Conservation (phyloP, 1,139 yeast genomes). For the Diutina siamensis region DNA sequence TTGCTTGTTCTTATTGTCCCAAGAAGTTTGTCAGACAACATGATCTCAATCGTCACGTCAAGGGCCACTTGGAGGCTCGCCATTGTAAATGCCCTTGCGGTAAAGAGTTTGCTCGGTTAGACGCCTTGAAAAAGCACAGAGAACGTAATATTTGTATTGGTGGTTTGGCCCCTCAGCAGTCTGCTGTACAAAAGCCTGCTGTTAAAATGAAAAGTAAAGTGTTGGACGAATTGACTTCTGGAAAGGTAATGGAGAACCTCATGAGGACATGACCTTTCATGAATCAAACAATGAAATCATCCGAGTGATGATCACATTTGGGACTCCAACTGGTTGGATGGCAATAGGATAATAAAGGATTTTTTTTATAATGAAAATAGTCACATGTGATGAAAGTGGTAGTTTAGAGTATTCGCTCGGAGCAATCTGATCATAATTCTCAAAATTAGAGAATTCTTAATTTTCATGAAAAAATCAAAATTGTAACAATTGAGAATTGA, state of each 20-base stretch:
- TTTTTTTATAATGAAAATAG: background rate
- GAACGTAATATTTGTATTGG: slow-evolving; percentile 5
- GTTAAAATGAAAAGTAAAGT: background rate
- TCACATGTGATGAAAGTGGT: background rate
- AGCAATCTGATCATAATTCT: too few relatives aligned
- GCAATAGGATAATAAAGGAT: background rate
- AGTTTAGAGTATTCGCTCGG: background rate
- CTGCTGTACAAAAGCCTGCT: background rate
- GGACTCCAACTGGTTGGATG: background rate
- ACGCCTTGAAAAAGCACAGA: slow-evolving; percentile 72
- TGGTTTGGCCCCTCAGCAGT: background rate
- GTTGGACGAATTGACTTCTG: slow-evolving; percentile 3
- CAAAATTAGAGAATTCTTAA: too few relatives aligned
- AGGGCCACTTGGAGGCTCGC: slow-evolving; percentile 72
- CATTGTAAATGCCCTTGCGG: slow-evolving; percentile 79
- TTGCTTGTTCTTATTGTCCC: slow-evolving; percentile 48
- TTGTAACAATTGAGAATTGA: too few relatives aligned
- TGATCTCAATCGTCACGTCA: slow-evolving; percentile 82
- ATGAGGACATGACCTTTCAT: background rate
- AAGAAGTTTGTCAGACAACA: slow-evolving; percentile 82
- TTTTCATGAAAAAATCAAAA: too few relatives aligned
- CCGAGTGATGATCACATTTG: background rate
- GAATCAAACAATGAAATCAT: background rate
- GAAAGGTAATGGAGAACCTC: slow-evolving; percentile 2
- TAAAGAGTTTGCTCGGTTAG: slow-evolving; percentile 79